Percentiles rank a stretch among this genome's conserved stretches.
These are phyloP conservation scores for Trichomonas tenax DNA, from an alignment of 208 protist species.

Conservation along the genomic window DNA sequence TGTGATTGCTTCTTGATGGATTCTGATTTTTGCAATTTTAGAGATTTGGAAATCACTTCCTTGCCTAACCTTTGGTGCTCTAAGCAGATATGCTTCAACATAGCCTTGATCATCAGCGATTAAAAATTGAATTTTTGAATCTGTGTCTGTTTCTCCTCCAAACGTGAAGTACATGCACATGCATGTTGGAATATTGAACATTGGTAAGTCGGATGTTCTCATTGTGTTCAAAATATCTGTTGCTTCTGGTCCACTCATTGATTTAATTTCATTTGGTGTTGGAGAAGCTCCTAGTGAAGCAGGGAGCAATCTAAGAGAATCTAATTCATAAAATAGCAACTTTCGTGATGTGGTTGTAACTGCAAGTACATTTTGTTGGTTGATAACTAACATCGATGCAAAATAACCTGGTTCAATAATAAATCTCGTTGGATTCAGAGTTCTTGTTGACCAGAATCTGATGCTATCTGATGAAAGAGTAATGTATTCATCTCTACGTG, in stretches of 20 bases:
- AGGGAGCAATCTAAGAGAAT: neutral
- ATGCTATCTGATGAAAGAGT: neutral
- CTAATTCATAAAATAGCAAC: neutral
- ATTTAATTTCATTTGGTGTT: neutral
- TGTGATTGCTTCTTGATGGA: neutral
- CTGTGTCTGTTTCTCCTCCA: neutral
- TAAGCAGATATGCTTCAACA: neutral
- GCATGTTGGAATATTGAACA: neutral
- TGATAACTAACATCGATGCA: neutral
- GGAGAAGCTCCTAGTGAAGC: neutral
- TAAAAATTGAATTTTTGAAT: neutral
- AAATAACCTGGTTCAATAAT: neutral
- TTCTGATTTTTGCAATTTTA: neutral
- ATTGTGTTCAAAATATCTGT: neutral
- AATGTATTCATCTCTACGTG: neutral
- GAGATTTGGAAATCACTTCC: neutral
- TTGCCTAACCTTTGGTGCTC: neutral
- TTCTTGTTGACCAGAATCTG: neutral
- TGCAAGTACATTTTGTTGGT: neutral
- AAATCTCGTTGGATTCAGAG: neutral
- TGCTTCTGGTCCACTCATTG: neutral
- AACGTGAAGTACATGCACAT: neutral
- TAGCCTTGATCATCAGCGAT: neutral
- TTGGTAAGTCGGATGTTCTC: neutral
- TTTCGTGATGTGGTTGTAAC: neutral